phyloP scores from a whole-genome alignment of 1,284 basidiomycete genomes.

The Hortiboletus rubellus region DNA sequence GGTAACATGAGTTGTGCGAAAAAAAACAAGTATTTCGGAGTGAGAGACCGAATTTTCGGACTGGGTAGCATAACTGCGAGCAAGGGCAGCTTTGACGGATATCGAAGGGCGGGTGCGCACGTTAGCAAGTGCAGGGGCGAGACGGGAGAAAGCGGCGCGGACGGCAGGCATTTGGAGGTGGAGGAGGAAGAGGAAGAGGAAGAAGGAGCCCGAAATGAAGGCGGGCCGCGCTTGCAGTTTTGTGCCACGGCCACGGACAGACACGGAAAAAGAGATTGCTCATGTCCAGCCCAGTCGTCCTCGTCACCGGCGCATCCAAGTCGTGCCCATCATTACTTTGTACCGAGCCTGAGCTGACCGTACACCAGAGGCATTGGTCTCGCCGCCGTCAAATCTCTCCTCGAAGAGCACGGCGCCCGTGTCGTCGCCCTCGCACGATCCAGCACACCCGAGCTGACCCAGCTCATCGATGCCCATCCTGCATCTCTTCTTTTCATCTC shows the following conservation, averaged over 20 bases:
- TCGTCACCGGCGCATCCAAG: constrained; percentile 81
- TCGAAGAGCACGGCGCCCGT: constrained; percentile 57
- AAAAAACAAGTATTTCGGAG: neutral
- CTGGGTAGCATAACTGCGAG: constrained; percentile 64
- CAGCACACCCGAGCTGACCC: constrained; percentile 58
- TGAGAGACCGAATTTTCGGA: constrained; percentile 56
- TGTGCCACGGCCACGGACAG: constrained; percentile 26
- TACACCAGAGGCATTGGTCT: constrained; percentile 76
- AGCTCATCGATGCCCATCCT: constrained; percentile 47
- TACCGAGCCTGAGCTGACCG: constrained; percentile 8
- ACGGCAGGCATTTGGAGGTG: constrained; percentile 54
- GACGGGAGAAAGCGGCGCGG: constrained; percentile 62
- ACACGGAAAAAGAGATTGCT: constrained; percentile 23
- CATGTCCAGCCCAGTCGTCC: constrained; percentile 49
- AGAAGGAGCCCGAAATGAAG: constrained; percentile 6
- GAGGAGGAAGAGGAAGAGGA: constrained; percentile 1
- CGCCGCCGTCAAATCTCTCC: constrained; percentile 63
- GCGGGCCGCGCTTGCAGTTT: constrained; percentile 23
- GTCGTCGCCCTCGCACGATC: constrained; percentile 80
- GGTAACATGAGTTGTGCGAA: constrained; percentile 8
- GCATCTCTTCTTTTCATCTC: constrained; percentile 54
- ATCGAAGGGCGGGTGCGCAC: constrained; percentile 42
- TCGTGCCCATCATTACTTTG: constrained; percentile 26
- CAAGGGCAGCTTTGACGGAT: constrained; percentile 42
- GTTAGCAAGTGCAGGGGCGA: constrained; percentile 56